Percentiles rank a stretch among this genome's conserved stretches.
These are phyloP conservation scores for Drosera capensis DNA, from an alignment of 148 eudicot genomes.

Conservation along the genomic window DNA sequence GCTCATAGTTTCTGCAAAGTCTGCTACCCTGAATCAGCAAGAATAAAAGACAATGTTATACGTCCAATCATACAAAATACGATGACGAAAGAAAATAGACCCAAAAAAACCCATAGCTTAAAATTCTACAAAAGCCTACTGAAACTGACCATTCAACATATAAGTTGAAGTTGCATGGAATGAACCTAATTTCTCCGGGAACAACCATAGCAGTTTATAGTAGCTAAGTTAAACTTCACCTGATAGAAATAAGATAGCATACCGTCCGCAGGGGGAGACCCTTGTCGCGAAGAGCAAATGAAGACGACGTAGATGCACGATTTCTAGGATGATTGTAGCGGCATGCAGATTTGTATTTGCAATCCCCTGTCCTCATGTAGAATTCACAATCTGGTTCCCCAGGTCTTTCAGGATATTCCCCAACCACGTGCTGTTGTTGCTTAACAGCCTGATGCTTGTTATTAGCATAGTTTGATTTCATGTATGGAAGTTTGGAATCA, in stretches of 20 bases:
- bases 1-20: conserved; percentile 38
- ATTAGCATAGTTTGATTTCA: conserved; percentile 5
- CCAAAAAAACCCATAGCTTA: background rate
- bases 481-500: too few relatives aligned
- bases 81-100: background rate
- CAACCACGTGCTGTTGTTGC: conserved; percentile 11
- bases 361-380: conserved; percentile 41
- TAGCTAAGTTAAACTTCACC: background rate
- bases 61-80: background rate
- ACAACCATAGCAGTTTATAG: background rate
- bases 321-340: conserved; percentile 22
- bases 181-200: too few relatives aligned
- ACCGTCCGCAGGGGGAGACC: conserved; percentile 39
- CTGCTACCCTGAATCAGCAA: conserved; percentile 31
- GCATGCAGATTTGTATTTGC: conserved; percentile 37
- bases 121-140: background rate
- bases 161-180: too few relatives aligned
- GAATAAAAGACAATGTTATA: background rate
- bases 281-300: conserved; percentile 14
- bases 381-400: conserved; percentile 47
- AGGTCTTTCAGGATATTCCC: conserved; percentile 47
- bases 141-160: too few relatives aligned
- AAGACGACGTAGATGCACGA: conserved; percentile 6
- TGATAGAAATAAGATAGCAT: conserved; percentile 3
- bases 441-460: conserved; percentile 14